These are phyloP conservation scores for Rubia yunnanensis DNA, from an alignment of 257 asterid genomes.

Conservation along the genomic window DNA sequence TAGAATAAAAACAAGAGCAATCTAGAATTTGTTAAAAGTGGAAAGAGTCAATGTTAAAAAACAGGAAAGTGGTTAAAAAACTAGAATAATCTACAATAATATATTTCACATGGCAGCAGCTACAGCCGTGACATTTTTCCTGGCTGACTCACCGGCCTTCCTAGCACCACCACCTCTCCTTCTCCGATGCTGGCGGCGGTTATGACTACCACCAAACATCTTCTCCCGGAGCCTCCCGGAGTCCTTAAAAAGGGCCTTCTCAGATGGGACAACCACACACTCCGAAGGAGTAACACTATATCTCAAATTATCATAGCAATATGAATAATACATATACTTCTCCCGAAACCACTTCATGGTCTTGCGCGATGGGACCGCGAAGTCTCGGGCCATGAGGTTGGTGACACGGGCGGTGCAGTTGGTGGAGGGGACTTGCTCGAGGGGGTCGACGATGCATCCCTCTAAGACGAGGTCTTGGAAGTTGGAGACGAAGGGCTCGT, in stretches of 20 bases:
- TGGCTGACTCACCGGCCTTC: constrained; percentile 3
- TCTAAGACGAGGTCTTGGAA: constrained; percentile 59
- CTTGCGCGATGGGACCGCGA: constrained; percentile 27
- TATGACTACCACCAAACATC: constrained; percentile 45
- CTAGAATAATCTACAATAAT: too few relatives aligned
- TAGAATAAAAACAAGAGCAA: too few relatives aligned
- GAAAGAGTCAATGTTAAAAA: too few relatives aligned
- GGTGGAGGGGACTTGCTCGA: constrained; percentile 58
- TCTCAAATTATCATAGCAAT: constrained; percentile 66
- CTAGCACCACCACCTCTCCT: constrained; percentile 13
- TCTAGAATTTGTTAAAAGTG: too few relatives aligned
- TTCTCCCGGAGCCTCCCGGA: constrained; percentile 51
- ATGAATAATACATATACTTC: constrained; percentile 67
- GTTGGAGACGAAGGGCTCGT: constrained; percentile 64
- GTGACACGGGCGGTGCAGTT: constrained; percentile 48
- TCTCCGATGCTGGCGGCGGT: constrained; percentile 24
- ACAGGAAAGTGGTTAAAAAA: too few relatives aligned
- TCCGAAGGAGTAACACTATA: constrained; percentile 67
- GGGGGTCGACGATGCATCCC: constrained; percentile 73
- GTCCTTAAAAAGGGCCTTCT: constrained; percentile 37
- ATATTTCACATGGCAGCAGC: too few relatives aligned
- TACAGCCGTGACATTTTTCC: constrained; percentile 5
- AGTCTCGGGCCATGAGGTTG: constrained; percentile 23
- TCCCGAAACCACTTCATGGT: constrained; percentile 59
- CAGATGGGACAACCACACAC: constrained; percentile 56